A percentile compares a stretch with the other conserved stretches of the same genome.
Evolutionary conservation across 495 filamentous ascomycete genomes (phyloP).

Genomic region (Penicillium cosmopolitanum): DNA sequence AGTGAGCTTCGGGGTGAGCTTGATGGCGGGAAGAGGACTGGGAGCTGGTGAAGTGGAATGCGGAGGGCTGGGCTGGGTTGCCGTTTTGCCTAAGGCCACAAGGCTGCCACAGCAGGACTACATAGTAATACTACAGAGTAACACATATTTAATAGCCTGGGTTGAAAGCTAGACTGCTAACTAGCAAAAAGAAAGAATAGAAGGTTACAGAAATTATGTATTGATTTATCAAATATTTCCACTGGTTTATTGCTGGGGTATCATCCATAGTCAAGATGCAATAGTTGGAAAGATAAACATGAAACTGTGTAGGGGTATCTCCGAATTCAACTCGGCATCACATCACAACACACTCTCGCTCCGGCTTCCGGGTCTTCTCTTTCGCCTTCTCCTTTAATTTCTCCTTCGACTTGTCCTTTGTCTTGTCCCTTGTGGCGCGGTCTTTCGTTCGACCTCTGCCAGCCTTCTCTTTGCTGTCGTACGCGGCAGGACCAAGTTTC

Average conservation of each 20-base stretch:
- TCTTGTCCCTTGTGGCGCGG: slow-evolving; percentile 30
- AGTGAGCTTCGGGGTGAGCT: slow-evolving; percentile 18
- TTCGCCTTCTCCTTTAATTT: slow-evolving; percentile 52
- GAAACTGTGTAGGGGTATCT: slow-evolving; percentile 19
- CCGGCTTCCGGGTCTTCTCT: slow-evolving; percentile 56
- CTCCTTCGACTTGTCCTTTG: slow-evolving; percentile 42
- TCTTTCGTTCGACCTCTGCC: slow-evolving; percentile 34
- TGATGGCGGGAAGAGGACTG: slow-evolving; percentile 14
- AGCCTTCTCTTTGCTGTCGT: slow-evolving; percentile 38
- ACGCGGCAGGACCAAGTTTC: slow-evolving; percentile 23
- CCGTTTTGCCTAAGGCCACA: slow-evolving; percentile 15
- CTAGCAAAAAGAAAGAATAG: too few species aligned
- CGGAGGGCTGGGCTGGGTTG: slow-evolving; percentile 20
- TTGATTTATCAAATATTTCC: slow-evolving; percentile 1
- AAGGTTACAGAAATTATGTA: too few species aligned
- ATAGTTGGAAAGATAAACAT: slow-evolving; percentile 43
- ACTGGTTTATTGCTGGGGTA: slow-evolving; percentile 28
- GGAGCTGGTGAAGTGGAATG: slow-evolving; percentile 27
- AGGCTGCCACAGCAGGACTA: background rate
- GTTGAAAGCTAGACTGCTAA: too few species aligned
- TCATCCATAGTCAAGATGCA: slow-evolving; percentile 27
- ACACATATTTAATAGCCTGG: too few species aligned
- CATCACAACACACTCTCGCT: slow-evolving; percentile 73
- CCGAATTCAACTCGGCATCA: slow-evolving; percentile 30
- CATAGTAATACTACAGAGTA: too few species aligned